phyloP scores from a whole-genome alignment of 2,329 filamentous ascomycete genomes.

The Akanthomyces uredinophilus region DNA sequence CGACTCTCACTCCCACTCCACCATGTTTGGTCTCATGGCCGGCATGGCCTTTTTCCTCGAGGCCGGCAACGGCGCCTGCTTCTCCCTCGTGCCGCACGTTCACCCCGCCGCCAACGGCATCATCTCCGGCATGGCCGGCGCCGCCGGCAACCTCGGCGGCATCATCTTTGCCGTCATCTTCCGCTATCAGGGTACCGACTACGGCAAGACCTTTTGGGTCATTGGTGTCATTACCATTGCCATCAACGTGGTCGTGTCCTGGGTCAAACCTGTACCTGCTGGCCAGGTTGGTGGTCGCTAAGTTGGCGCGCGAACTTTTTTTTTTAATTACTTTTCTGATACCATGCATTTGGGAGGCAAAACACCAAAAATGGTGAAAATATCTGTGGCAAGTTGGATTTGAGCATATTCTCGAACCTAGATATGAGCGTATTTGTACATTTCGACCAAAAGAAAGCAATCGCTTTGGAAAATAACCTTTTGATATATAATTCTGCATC shows the following conservation, averaged over 20 bases:
- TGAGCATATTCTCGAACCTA: no score
- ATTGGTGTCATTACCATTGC: slow-evolving; percentile 13
- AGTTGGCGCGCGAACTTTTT: neutral
- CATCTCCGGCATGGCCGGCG: slow-evolving; percentile 73
- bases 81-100: slow-evolving; percentile 80
- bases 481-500: neutral
- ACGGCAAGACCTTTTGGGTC: slow-evolving; percentile 10
- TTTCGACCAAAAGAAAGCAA: neutral
- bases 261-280: slow-evolving; percentile 7
- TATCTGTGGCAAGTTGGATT: no score
- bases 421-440: no score
- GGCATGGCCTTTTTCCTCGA: slow-evolving; percentile 79
- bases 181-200: slow-evolving; percentile 6
- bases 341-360: neutral
- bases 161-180: slow-evolving; percentile 61
- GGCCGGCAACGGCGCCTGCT: slow-evolving; percentile 80
- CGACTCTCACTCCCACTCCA: slow-evolving; percentile 50
- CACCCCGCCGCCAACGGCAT: slow-evolving; percentile 75
- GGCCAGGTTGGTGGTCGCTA: slow-evolving; percentile 1
- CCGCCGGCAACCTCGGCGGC: slow-evolving; percentile 77
- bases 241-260: slow-evolving; percentile 6
- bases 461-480: neutral
- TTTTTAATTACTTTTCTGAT: neutral
- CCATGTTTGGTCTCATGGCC: slow-evolving; percentile 72
- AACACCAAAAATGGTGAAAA: neutral